Percentiles rank a stretch among this genome's conserved stretches.
Conservation (phyloP, 129 eudicot genomes). For the Deinandra increscens region DNA sequence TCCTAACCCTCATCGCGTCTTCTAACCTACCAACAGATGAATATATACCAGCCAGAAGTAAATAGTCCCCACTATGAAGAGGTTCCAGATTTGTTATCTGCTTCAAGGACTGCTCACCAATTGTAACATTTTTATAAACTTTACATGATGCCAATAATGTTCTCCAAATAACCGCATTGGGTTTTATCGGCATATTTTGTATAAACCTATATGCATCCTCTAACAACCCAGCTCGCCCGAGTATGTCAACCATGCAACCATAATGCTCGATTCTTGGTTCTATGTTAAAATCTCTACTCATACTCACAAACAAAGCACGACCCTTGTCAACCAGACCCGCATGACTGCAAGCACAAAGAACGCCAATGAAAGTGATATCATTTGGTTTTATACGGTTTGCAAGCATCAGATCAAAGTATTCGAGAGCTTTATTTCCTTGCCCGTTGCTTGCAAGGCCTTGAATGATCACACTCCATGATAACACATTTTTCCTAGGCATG, state of each 20-base stretch:
- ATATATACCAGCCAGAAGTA: conserved; percentile 53
- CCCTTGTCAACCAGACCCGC: conserved; percentile 67
- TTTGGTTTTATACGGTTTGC: conserved; percentile 42
- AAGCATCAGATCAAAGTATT: conserved; percentile 42
- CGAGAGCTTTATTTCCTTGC: conserved; percentile 39
- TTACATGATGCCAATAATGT: conserved; percentile 72
- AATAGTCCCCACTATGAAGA: conserved; percentile 41
- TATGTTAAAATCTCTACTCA: conserved; percentile 51
- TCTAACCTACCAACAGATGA: conserved; percentile 53
- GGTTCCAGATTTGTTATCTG: conserved; percentile 33
- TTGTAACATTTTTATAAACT: conserved; percentile 50
- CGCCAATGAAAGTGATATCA: conserved; percentile 54
- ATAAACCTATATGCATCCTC: conserved; percentile 49
- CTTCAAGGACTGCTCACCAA: conserved; percentile 31
- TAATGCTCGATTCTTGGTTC: conserved; percentile 63
- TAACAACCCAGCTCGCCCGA: conserved; percentile 58
- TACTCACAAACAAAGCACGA: conserved; percentile 42
- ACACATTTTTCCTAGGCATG: conserved; percentile 40
- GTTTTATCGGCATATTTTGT: conserved; percentile 48
- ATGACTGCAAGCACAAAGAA: conserved; percentile 62
- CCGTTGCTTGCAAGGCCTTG: conserved; percentile 53
- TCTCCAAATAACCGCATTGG: conserved; percentile 63
- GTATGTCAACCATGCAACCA: conserved; percentile 74
- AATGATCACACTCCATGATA: conserved; percentile 46
- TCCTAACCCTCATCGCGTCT: conserved; percentile 48